Conservation (phyloP, 352 stramenopile genomes). For the Phytophthora pistaciae region DNA sequence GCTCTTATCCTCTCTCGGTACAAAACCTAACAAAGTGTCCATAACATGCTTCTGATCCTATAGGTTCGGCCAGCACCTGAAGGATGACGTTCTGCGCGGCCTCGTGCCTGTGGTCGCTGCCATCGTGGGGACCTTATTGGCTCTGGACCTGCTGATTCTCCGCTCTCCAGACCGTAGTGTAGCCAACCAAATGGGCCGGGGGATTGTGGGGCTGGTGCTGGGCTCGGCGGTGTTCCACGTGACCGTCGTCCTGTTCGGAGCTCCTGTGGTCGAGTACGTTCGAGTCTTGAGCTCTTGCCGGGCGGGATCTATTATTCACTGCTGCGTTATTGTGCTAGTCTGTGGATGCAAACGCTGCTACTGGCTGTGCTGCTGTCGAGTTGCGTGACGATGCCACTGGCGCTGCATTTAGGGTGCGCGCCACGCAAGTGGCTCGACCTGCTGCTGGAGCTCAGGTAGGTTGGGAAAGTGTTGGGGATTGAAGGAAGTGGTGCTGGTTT, state of each 20-base stretch:
- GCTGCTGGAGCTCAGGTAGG: constrained; percentile 61
- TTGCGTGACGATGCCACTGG: constrained; percentile 54
- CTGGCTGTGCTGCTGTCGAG: constrained; percentile 68
- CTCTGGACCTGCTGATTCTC: constrained; percentile 42
- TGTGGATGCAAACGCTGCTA: constrained; percentile 70
- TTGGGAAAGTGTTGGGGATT: not conserved
- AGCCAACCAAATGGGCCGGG: constrained; percentile 19
- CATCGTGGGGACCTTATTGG: constrained; percentile 41
- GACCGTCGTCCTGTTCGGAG: constrained; percentile 78
- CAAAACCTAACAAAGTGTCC: not conserved
- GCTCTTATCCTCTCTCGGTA: not conserved
- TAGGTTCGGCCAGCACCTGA: constrained; percentile 47
- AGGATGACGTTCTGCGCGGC: constrained; percentile 55
- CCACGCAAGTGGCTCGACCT: constrained; percentile 60
- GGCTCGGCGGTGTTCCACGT: constrained; percentile 64
- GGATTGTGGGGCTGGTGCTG: constrained; percentile 41
- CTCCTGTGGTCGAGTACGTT: constrained; percentile 67
- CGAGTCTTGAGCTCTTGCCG: not conserved
- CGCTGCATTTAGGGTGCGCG: constrained; percentile 45
- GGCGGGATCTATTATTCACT: not conserved
- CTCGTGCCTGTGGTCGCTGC: constrained; percentile 50
- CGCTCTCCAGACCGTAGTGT: constrained; percentile 16
- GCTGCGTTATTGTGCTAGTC: constrained; percentile 45
- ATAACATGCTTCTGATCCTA: not conserved
- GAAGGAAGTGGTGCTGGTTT: not conserved